Evolutionary conservation across 192 early-diverging fungal species (phyloP), one percentile per base, ranked within the genome.

Genomic region (Phycomyces nitens): DNA sequence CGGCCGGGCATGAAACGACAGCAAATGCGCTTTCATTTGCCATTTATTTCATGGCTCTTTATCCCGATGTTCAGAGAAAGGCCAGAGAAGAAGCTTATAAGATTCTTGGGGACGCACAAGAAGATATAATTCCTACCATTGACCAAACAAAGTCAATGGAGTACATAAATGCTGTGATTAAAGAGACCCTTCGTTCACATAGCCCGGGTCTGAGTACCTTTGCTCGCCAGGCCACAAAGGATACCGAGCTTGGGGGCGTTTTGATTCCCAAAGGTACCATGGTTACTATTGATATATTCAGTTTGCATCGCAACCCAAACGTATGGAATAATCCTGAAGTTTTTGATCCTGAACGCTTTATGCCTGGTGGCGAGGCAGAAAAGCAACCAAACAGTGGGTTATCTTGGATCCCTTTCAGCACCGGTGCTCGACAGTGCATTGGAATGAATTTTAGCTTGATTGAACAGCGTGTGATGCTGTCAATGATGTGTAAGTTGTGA

Each of bases 361-460:
- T 50, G 40, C 56, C 55, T 27, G 66, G 61, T 26, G 61, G 56
- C 5, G 53, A 65, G 26, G 50, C 49, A 12, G 62, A 71, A 16
- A 8, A 41, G 8, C 54, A 62, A 7, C 18, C 3, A 11, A 15
- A n/a, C 5, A 21, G 1, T 4, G 52, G 59, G 14, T 39, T 63
- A 6, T 21, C 68, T 58, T 73, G 73, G 78, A 60, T 80, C 4
- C 78, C 85, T 23, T 87, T 87, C 40, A 75, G 80, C 64, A 77
- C 66, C 44, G 85, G 83, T 26, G 61, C 65, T 24, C 80, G 80
- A 42, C 71, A 81, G 56, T 87, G 86, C 66, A 75, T 85, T 21
- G 84, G 84, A 5, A 62, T 72, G 72, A 78, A 79, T 59, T 86
- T 88, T 60, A 75, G 77, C 6, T 60, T 88, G 56, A 67, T 81